These are phyloP conservation scores for Aspergillus haitiensis DNA, from an alignment of 495 filamentous ascomycete genomes.

Conservation along the genomic window DNA sequence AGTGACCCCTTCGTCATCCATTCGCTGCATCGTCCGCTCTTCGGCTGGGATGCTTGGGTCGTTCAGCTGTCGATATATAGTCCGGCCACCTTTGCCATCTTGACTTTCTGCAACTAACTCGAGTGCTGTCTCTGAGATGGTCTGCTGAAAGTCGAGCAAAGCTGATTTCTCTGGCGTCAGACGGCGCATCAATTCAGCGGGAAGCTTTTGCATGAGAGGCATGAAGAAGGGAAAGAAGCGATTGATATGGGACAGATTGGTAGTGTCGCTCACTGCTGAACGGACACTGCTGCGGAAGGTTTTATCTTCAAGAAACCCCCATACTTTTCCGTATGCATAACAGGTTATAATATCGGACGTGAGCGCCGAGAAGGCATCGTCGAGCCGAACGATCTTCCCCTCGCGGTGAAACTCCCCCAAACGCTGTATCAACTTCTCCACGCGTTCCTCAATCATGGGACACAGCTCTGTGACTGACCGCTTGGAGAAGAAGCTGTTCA, in stretches of 20 bases:
- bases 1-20: conserved; percentile 39
- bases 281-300: conserved; percentile 27
- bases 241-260: conserved; percentile 28
- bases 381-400: conserved; percentile 29
- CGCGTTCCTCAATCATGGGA: background rate
- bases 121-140: background rate
- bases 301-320: conserved; percentile 31
- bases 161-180: conserved; percentile 16
- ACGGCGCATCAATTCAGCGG: conserved; percentile 21
- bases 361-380: conserved; percentile 42
- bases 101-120: background rate
- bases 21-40: conserved; percentile 28
- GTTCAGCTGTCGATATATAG: conserved; percentile 10
- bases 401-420: conserved; percentile 33
- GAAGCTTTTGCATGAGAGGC: background rate
- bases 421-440: conserved; percentile 7
- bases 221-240: conserved; percentile 29
- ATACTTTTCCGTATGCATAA: conserved; percentile 43
- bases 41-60: conserved; percentile 21
- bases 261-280: conserved; percentile 24
- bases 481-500: conserved; percentile 34
- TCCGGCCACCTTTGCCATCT: background rate
- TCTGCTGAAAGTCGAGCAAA: background rate
- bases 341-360: conserved; percentile 46
- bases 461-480: conserved; percentile 16